Base-by-base conservation (phyloP, 2,329 filamentous ascomycete species). In the Lithohypha guttulata region DNA sequence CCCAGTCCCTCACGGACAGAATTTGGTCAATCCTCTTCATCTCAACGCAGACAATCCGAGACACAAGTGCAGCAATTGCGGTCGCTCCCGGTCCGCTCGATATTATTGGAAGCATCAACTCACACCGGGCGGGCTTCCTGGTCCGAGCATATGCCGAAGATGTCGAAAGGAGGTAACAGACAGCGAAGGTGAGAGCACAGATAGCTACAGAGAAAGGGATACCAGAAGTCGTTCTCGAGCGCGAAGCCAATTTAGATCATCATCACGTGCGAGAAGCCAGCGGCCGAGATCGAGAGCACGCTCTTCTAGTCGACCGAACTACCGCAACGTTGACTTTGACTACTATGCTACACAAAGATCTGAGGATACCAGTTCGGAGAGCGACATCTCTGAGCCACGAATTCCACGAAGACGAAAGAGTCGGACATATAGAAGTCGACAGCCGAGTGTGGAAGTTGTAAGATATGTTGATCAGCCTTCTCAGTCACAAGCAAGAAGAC, bases 61-160 rank as follows among this genome's bases (percentile, higher is more conserved):
- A 41, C 48, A 50, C 42, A 51, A 50, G 30, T 52, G 50, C 34
- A 45, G 43, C 7, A 42, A 47, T 17, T 52, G 50, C 28, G 49
- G 50, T n/a, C 39, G 45, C 11, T 50, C 44, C 22, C 36, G 50
- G 26, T 52, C 50, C 21, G 34, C 49, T 7, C 42, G 44, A 22
- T 51, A 50, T 37, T 49, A 52, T 21, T 48, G 46, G 40, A 46
- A 38, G 20, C 49, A 51, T 29, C 49, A 45, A 10, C 38, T 52
- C 6, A 40, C 39, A 23, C 37, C 45, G 15, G 49, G 49, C 20
- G 43, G 49, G 25, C 26, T 48, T 8, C 50, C 50, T 6, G 33
- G 20, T 9, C 47, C 42, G 20, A 51, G 45, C 3, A 44, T 51
- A 9, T 52, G 50, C 33, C 43, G 41, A 17, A 48, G 42, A 33